A percentile compares a stretch with the other conserved stretches of the same genome.
These are phyloP conservation scores for Globisporangium mamillatum DNA, from an alignment of 352 stramenopile genomes.

Conservation along the genomic window DNA sequence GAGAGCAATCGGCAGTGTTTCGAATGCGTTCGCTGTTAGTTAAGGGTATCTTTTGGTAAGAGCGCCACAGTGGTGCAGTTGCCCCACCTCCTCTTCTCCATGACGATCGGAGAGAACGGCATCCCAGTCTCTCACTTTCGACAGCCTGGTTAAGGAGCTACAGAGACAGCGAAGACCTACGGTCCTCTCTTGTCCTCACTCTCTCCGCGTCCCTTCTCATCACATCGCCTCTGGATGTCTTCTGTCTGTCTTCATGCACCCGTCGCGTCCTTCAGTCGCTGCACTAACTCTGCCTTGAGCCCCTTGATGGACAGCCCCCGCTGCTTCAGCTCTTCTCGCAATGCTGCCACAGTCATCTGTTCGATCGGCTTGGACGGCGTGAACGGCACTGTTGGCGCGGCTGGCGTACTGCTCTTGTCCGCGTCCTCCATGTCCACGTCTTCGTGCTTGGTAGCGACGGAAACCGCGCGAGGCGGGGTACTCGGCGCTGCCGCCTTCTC, in stretches of 20 bases:
- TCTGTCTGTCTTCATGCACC: slow-evolving; percentile 12
- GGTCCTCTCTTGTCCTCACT: background rate
- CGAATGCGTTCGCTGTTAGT: background rate
- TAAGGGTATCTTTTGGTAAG: background rate
- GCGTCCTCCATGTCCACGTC: slow-evolving; percentile 63
- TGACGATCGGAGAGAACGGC: background rate
- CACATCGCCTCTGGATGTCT: no score
- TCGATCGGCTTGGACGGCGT: slow-evolving; percentile 72
- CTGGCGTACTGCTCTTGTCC: background rate
- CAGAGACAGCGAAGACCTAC: background rate
- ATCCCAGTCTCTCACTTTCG: background rate
- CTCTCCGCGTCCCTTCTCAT: background rate
- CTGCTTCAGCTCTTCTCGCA: slow-evolving; percentile 76
- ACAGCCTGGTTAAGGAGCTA: background rate
- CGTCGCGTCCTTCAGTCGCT: slow-evolving; percentile 72
- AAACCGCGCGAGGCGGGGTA: slow-evolving; percentile 5
- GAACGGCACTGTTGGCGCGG: slow-evolving; percentile 32
- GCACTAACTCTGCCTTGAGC: slow-evolving; percentile 78
- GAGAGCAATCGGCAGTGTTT: background rate
- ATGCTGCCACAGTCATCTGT: slow-evolving; percentile 68
- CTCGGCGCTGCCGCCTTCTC: slow-evolving; percentile 10
- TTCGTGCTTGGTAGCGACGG: background rate
- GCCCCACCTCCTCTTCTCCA: background rate
- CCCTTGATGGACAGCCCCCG: slow-evolving; percentile 75
- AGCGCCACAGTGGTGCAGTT: background rate